Percentiles rank a stretch among this genome's conserved stretches.
These are phyloP conservation scores for Vachellia pachyceras DNA, from an alignment of 306 rosid genomes.

Conservation along the genomic window DNA sequence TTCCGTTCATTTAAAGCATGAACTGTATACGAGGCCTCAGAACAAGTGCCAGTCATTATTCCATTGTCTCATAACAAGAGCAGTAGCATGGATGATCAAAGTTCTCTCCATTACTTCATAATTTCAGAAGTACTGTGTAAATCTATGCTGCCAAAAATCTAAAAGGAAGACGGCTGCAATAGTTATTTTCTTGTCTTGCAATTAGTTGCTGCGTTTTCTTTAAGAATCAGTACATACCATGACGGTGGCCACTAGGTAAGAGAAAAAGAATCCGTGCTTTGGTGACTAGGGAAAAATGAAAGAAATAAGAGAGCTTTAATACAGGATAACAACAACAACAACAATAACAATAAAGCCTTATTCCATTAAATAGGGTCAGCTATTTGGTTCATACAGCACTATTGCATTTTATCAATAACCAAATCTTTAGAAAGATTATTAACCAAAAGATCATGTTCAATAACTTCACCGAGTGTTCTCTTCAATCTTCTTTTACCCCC, in stretches of 20 bases:
- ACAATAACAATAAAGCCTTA: too few species aligned
- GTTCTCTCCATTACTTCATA: neutral
- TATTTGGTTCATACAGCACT: too few species aligned
- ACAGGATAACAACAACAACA: neutral
- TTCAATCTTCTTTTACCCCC: too few species aligned
- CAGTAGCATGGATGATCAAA: neutral
- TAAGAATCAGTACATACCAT: neutral
- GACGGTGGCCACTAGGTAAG: neutral
- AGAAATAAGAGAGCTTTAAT: too few species aligned
- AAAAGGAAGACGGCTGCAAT: neutral
- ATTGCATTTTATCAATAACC: too few species aligned
- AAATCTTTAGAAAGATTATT: too few species aligned
- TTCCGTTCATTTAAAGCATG: constrained; percentile 14
- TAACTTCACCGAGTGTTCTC: too few species aligned
- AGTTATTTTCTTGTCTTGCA: constrained; percentile 12
- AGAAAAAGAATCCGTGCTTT: neutral
- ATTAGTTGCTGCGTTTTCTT: neutral
- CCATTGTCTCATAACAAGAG: neutral
- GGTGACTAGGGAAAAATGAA: neutral
- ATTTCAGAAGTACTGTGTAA: neutral
- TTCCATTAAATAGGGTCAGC: too few species aligned
- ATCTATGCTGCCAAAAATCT: neutral
- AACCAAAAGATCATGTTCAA: too few species aligned
- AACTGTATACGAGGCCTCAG: neutral
- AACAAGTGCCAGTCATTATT: neutral